Base-by-base conservation (phyloP, 176 grass and related monocot genomes). In the Aegilops longissima region DNA sequence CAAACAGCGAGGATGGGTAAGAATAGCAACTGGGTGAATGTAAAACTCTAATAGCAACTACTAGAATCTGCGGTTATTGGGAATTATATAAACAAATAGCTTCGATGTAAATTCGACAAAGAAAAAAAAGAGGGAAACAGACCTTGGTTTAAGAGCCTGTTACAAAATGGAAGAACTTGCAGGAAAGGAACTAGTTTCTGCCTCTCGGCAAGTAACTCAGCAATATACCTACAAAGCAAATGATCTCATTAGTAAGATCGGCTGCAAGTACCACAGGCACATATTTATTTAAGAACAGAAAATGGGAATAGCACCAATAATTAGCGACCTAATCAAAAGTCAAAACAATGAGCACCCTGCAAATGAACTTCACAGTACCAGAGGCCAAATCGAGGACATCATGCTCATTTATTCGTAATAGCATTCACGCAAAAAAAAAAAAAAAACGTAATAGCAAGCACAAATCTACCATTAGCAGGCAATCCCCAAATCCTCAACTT, bases 161-260 rank as follows among this genome's bases (percentile, higher is more conserved):
- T 93, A 90, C 97, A 99, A 84, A 93, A 94, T 35, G 97, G 97
- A 88, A 99, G 90, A 73, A 99, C 87, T 94, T 96, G 94, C 85
- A 99, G 61, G 92, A 96, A 96, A 29, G 92, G 94, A 20, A 87
- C 90, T 84, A 99, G 90, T 76, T 99, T 99, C 85, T 96, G 94
- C 83, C 94, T 96, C 84, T 99, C 97, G 2, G 90, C 90, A 63
- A 99, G 86, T 83, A 99, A 84, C 66, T 96, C 94, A 44, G 94
- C 84, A 82, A 99, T 85, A 87, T 94, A 99, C 76, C 94, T 99
- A 64, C 68, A 69, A 70, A 79, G n/a, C 25, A 86, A 80, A 45
- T 1, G 27, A 76, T 34, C 49, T 9, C 66, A 67, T 83, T 59
- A 87, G 59, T 42, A 45, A 38, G 33, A 80, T 70, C 52, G 66